Percentiles rank a stretch among this genome's conserved stretches.
Evolutionary conservation across 192 early-diverging fungal species (phyloP).

Genomic region (Gigaspora rosea): DNA sequence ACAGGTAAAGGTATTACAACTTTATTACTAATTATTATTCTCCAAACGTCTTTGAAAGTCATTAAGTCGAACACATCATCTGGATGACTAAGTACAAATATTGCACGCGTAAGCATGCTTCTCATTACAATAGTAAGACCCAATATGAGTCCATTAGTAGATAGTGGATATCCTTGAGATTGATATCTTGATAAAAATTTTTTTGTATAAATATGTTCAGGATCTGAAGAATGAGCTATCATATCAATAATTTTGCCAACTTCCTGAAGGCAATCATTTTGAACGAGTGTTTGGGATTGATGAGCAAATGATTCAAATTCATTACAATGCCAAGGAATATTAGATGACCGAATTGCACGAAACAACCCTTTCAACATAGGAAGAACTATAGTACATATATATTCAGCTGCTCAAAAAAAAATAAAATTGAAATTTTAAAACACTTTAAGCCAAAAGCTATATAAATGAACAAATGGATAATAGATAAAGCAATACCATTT

Average conservation of each 20-base stretch:
- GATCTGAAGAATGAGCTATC: slow-evolving; percentile 41
- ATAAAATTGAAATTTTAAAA: not conserved
- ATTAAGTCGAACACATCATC: slow-evolving; percentile 26
- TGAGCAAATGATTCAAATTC: slow-evolving; percentile 51
- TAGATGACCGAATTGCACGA: slow-evolving; percentile 52
- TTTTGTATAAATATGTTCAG: slow-evolving; percentile 46
- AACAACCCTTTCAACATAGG: slow-evolving; percentile 62
- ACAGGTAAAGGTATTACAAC: slow-evolving; percentile 22
- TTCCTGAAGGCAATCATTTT: slow-evolving; percentile 47
- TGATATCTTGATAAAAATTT: slow-evolving; percentile 52
- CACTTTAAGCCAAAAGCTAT: not conserved
- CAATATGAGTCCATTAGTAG: slow-evolving; percentile 55
- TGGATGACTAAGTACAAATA: slow-evolving; percentile 29
- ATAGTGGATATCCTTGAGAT: slow-evolving; percentile 46
- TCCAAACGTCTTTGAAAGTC: slow-evolving; percentile 47
- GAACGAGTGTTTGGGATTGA: slow-evolving; percentile 52
- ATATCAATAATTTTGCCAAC: slow-evolving; percentile 45
- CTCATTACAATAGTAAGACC: slow-evolving; percentile 53
- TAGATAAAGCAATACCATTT: slow-evolving; percentile 30
- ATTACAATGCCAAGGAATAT: slow-evolving; percentile 46
- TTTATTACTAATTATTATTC: slow-evolving; percentile 37
- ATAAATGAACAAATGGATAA: not conserved
- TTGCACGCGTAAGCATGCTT: slow-evolving; percentile 54
- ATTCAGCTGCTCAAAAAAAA: slow-evolving; percentile 37
- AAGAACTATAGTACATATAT: slow-evolving; percentile 54